A percentile compares a stretch with the other conserved stretches of the same genome.
Evolutionary conservation across 257 asterid species (phyloP).

Genomic region (Plantago elongata): DNA sequence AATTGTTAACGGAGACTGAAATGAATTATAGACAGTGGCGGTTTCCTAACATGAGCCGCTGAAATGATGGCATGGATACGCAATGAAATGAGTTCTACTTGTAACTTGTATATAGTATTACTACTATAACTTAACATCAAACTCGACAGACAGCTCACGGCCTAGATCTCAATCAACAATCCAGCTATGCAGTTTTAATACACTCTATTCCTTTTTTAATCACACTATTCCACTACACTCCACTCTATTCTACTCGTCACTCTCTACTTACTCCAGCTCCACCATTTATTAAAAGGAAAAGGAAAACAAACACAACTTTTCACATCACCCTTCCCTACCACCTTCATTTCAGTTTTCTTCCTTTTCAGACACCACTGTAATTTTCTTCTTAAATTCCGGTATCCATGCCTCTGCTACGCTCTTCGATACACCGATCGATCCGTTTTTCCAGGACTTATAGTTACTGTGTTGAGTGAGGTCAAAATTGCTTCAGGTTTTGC

Average conservation of each 20-base stretch:
- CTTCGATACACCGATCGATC: not conserved
- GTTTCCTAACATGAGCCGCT: too few species aligned
- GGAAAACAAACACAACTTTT: not conserved
- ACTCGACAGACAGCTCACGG: not conserved
- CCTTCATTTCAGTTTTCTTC: not conserved
- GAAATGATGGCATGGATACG: too few species aligned
- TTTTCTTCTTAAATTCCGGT: not conserved
- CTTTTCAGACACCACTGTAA: not conserved
- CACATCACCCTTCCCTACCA: not conserved
- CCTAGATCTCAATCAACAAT: conserved; percentile 3
- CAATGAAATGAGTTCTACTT: too few species aligned
- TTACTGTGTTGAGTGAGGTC: not conserved
- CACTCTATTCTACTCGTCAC: not conserved
- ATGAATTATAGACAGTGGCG: too few species aligned
- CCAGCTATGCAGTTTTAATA: not conserved
- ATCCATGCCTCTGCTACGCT: not conserved
- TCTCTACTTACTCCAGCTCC: not conserved
- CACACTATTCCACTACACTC: too few species aligned
- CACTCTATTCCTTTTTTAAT: too few species aligned
- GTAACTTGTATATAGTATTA: too few species aligned
- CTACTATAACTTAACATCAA: too few species aligned
- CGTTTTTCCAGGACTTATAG: too few species aligned
- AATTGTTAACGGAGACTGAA: too few species aligned
- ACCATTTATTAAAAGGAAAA: not conserved
- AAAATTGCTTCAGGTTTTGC: not conserved